A percentile compares a stretch with the other conserved stretches of the same genome.
phyloP scores from a whole-genome alignment of 306 rosid genomes.

The Rosa lucieae region DNA sequence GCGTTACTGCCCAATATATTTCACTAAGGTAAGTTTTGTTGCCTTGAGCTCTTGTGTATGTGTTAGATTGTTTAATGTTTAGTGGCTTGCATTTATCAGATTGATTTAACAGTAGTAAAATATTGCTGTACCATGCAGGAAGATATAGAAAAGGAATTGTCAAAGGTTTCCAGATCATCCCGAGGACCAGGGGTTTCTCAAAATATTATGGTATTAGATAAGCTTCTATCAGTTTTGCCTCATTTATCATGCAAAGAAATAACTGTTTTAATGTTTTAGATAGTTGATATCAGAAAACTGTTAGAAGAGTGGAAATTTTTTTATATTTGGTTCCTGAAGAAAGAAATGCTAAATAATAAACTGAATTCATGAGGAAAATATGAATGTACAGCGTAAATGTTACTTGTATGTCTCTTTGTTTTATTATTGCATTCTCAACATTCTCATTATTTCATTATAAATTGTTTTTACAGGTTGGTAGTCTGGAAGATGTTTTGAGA shows the following conservation, averaged over 20 bases:
- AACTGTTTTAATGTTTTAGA: neutral
- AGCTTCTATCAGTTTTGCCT: slow-evolving; percentile 1
- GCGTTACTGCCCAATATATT: slow-evolving; percentile 92
- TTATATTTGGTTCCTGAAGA: neutral
- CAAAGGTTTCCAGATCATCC: slow-evolving; percentile 63
- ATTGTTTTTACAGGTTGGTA: slow-evolving; percentile 63
- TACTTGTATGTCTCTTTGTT: neutral
- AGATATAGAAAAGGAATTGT: slow-evolving; percentile 83
- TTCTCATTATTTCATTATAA: slow-evolving; percentile 14
- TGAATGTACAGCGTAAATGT: neutral
- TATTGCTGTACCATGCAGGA: slow-evolving; percentile 54
- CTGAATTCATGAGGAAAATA: neutral
- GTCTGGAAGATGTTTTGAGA: slow-evolving; percentile 87
- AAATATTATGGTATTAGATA: slow-evolving; percentile 62
- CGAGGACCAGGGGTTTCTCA: slow-evolving; percentile 70
- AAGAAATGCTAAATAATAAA: neutral
- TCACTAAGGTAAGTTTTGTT: slow-evolving; percentile 70
- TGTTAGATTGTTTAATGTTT: neutral
- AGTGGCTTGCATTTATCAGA: neutral
- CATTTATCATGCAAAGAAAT: neutral
- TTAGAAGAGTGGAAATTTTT: neutral
- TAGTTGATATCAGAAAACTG: neutral
- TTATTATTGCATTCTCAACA: neutral
- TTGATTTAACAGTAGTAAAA: slow-evolving; percentile 12
- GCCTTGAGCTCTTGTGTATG: slow-evolving; percentile 16